Evolutionary conservation across 768 basidiomycete genomes (phyloP), one percentile per base, ranked within the genome.

Genomic region (Strobilomyces echinocephalus): DNA sequence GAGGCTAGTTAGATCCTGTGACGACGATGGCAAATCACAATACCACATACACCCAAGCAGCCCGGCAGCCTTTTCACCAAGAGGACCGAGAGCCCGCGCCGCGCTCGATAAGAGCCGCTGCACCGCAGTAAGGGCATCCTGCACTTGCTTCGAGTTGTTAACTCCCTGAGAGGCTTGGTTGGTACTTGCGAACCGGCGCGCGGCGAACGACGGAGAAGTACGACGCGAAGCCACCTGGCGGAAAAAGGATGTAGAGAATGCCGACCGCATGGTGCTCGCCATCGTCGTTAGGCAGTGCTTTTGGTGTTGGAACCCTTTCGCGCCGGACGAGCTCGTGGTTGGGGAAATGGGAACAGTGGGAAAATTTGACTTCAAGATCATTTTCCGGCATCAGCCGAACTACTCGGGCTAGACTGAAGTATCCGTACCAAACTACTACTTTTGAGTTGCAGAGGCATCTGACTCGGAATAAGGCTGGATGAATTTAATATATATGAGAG

Each of bases 81-180:
- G 63, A 20, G 77, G 77, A 1, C 78, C 79, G 1, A 77, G 66
- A 7, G 67, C 71, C 66, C 77, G 80, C 34, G 79, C 74, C 6
- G 78, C 75, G 41, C 68, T 69, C 56, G 78, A 77, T 63, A 80
- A 78, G 16, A 80, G 71, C 65, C 80, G 79, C 65, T 84, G 83
- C 9, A 79, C 84, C 41, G 72, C 69, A 46, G 78, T 74, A 55
- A 87, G 71, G 39, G 79, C 75, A 49, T 89, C 84, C 70, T 87
- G 82, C 7, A 86, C 84, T 68, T 85, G 87, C 73, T 87, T 83
- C 66, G 83, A 81, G 42, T 28, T 54, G 34, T 49, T 31, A 2
- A 83, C 69, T 7, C 74, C 69, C 59, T 81, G 77, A 31, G 78
- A 52, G 21, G 45, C 31, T 21, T 53, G 54, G 26, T 40, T 41